Percentiles rank a stretch among this genome's conserved stretches.
phyloP scores from a whole-genome alignment of 495 filamentous ascomycete species.

The Friedmanniomyces endolithicus region DNA sequence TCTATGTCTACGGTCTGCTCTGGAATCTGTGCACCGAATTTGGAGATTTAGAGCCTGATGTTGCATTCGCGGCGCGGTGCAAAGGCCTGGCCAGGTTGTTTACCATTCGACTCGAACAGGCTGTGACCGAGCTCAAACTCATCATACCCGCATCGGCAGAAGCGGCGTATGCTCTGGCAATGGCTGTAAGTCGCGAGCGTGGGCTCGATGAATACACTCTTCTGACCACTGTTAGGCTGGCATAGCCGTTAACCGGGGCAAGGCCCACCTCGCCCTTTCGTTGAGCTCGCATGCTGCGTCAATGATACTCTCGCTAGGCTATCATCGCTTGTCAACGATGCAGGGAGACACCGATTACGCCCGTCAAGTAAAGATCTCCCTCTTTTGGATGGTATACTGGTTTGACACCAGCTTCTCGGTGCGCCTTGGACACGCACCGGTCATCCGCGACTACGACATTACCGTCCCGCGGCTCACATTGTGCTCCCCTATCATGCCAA shows the following conservation, averaged over 20 bases:
- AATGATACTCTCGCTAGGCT: conserved; percentile 41
- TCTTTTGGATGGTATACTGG: conserved; percentile 56
- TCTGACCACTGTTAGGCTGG: background rate
- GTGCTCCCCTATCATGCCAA: background rate
- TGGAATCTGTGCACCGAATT: background rate
- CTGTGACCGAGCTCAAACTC: background rate
- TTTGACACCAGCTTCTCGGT: conserved; percentile 49
- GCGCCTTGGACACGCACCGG: conserved; percentile 49
- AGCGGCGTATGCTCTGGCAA: background rate
- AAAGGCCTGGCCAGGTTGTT: background rate
- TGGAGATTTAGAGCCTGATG: background rate
- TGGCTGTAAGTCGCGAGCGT: background rate
- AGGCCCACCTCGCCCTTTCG: background rate
- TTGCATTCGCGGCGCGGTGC: background rate
- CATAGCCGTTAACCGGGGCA: background rate
- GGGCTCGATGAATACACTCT: background rate
- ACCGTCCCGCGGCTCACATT: background rate
- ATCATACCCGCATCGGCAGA: background rate
- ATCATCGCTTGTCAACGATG: conserved; percentile 45
- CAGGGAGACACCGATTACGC: conserved; percentile 33
- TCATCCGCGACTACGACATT: conserved; percentile 55
- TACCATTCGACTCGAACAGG: background rate
- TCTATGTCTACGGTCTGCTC: background rate
- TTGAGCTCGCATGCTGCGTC: background rate
- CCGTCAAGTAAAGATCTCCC: conserved; percentile 26